Base-by-base conservation (phyloP, 2,329 filamentous ascomycete species). In the Microcyclospora pomicola region DNA sequence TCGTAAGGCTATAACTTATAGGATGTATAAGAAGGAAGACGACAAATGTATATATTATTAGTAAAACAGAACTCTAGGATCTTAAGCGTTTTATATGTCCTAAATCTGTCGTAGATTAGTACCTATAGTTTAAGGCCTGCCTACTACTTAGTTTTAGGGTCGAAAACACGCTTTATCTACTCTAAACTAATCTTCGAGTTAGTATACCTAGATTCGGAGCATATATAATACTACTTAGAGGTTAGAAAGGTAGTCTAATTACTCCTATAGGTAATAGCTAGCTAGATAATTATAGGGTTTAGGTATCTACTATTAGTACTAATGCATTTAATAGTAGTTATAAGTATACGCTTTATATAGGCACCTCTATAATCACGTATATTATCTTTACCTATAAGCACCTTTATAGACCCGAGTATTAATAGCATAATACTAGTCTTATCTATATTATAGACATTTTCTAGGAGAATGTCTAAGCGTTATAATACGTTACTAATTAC, bases 401-500 rank as follows among this genome's bases (percentile, higher is more conserved):
- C 55, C 44, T 58, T 56, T 2, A 59, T 31, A 31, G 51, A 53
- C 28, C 38, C 43, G 5, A 48, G 48, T 37, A 50, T 42, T 31
- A 15, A 45, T 15, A 61, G 46, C 42, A 59, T 47, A 11, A 60
- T 46, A 36, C 55, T 50, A n/a, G 55, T 60, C 48, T 59, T 49
- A 38, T 60, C 54, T 42, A 60, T 58, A 38, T 60, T 59, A 42
- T 61, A 61, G 5, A 58, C 43, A 42, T 57, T 59, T 41, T 51
- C 49, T 28, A 33, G 38, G 24, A 54, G 31, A 24, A 56, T 44
- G 9, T 33, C 37, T 7, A 41, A 46, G 42, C 57, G 41, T 5
- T 44, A 27, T 6, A 59, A 36, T 24, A 50, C 47, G 36, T 45
- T 39, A 27, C 47, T 38, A 35, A 59, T 59, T 15, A 59, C 42